Percentiles rank a stretch among this genome's conserved stretches.
Conservation (phyloP, 768 basidiomycete genomes). For the Auricularia sp. region DNA sequence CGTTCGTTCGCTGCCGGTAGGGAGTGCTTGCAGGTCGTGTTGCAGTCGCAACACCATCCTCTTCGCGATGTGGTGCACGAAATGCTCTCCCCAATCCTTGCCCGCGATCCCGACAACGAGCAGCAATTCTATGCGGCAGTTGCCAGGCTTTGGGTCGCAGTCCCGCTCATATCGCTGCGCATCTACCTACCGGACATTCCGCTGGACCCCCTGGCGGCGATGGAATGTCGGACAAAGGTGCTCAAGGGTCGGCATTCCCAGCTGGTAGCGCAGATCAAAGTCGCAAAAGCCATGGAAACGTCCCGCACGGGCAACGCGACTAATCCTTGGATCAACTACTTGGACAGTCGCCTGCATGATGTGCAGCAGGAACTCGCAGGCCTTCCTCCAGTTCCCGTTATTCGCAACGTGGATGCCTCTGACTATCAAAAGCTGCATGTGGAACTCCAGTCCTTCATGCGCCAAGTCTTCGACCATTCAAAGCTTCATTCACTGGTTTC, state of each 20-base stretch:
- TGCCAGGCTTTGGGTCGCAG: conserved; percentile 48
- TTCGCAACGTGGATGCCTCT: not conserved
- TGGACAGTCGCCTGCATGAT: conserved; percentile 21
- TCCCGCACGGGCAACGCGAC: conserved; percentile 37
- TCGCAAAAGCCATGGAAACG: conserved; percentile 48
- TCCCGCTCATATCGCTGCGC: conserved; percentile 50
- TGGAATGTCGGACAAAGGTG: conserved; percentile 37
- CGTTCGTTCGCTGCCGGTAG: too few relatives aligned
- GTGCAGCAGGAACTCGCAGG: not conserved
- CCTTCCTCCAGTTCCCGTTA: not conserved
- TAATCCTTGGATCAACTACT: conserved; percentile 39
- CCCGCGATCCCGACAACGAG: not conserved
- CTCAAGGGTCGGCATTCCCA: conserved; percentile 31
- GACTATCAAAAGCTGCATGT: not conserved
- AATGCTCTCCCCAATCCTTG: not conserved
- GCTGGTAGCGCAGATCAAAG: conserved; percentile 37
- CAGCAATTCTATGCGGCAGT: conserved; percentile 16
- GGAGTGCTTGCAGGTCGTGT: too few relatives aligned
- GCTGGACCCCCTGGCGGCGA: conserved; percentile 73
- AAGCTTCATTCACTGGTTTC: conserved; percentile 42
- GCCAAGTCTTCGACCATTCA: conserved; percentile 38
- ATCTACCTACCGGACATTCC: conserved; percentile 77
- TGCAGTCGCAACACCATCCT: too few relatives aligned
- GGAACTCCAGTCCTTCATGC: conserved; percentile 36
- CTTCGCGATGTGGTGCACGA: not conserved